Evolutionary conservation across 2,329 filamentous ascomycete species (phyloP).

Genomic region (Ascochyta rabiei): DNA sequence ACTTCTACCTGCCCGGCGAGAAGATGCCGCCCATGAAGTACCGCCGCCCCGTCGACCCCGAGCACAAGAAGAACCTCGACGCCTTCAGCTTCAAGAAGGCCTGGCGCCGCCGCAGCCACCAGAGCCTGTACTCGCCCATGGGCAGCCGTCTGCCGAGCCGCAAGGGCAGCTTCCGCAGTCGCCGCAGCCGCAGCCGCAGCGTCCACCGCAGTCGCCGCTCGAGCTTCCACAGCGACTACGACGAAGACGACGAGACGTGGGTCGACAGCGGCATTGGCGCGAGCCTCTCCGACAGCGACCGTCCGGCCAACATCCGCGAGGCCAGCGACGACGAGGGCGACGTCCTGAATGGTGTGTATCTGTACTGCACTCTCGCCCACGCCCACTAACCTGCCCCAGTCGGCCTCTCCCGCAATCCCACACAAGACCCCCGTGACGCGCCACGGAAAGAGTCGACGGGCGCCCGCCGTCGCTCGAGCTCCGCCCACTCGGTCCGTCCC

Average conservation of each 20-base stretch:
- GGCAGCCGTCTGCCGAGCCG: conserved; percentile 54
- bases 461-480: conserved; percentile 40
- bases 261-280: conserved; percentile 46
- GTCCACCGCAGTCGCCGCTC: conserved; percentile 42
- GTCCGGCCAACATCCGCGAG: conserved; percentile 46
- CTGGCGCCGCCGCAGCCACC: conserved; percentile 54
- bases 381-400: conserved; percentile 34
- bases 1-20: conserved; percentile 59
- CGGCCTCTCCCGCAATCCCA: conserved; percentile 44
- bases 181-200: conserved; percentile 39
- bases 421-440: conserved; percentile 39
- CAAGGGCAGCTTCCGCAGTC: conserved; percentile 41
- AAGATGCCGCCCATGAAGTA: conserved; percentile 59
- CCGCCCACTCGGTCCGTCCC: conserved; percentile 27
- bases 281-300: conserved; percentile 39
- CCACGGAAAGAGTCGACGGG: conserved; percentile 32
- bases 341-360: conserved; percentile 53
- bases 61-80: conserved; percentile 58
- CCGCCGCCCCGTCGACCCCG: conserved; percentile 55
- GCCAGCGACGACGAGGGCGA: conserved; percentile 54
- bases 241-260: conserved; percentile 45
- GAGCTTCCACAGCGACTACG: conserved; percentile 40
- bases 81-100: conserved; percentile 55
- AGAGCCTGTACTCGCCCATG: conserved; percentile 57
- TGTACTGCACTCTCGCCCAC: not conserved